Conservation (phyloP, 805 yeast species). For the Starmerella ratchasimensis region DNA sequence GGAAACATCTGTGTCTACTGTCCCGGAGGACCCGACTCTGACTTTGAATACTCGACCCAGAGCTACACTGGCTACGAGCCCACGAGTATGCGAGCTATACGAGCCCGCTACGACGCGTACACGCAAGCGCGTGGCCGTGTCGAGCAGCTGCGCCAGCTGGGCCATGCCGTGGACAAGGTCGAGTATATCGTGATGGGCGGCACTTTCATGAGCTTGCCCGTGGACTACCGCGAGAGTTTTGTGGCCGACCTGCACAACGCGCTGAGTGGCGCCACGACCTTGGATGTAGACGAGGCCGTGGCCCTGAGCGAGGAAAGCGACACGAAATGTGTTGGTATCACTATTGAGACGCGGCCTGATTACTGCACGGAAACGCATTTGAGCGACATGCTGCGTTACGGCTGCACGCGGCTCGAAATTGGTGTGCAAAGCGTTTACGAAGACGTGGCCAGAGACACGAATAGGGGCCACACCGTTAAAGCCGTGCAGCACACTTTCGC, state of each 20-base stretch:
- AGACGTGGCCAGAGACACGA: slow-evolving; percentile 96
- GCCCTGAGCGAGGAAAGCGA: slow-evolving; percentile 81
- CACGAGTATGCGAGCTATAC: slow-evolving; percentile 96
- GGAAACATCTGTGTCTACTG: slow-evolving; percentile 96
- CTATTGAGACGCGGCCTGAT: slow-evolving; percentile 96
- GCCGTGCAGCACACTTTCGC: slow-evolving; percentile 93
- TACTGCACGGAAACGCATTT: slow-evolving; percentile 93
- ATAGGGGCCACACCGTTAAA: slow-evolving; percentile 93
- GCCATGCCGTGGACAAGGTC: slow-evolving; percentile 93
- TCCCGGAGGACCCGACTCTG: slow-evolving; percentile 98
- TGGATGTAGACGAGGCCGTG: slow-evolving; percentile 80
- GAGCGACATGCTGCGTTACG: slow-evolving; percentile 89
- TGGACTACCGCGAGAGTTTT: slow-evolving; percentile 77
- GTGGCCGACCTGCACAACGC: slow-evolving; percentile 90
- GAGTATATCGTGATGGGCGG: slow-evolving; percentile 99
- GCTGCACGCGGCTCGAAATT: slow-evolving; percentile 91
- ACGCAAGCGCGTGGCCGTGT: slow-evolving; percentile 97
- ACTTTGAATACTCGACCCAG: slow-evolving; percentile 94
- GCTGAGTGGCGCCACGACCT: slow-evolving; percentile 79
- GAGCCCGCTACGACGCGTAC: slow-evolving; percentile 96
- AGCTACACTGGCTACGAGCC: slow-evolving; percentile 98
- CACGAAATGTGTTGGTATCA: slow-evolving; percentile 96
- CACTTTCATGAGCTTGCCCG: slow-evolving; percentile 89
- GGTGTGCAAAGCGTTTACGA: slow-evolving; percentile 97
- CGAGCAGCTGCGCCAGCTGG: slow-evolving; percentile 86